These are phyloP conservation scores for Starmera dryadoides DNA, from an alignment of 805 yeast species.

Conservation along the genomic window DNA sequence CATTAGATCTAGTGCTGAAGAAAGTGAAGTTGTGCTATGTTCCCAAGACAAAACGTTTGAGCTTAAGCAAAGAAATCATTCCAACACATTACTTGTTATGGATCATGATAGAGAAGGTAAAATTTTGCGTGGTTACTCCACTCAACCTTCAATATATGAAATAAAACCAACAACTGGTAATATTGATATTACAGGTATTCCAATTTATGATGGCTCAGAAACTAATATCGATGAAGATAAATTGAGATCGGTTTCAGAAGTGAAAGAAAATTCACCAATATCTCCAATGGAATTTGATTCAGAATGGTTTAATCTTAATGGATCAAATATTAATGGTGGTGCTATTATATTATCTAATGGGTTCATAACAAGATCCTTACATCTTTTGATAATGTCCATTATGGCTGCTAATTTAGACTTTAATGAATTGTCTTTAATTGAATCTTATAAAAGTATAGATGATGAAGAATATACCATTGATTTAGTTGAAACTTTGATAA, in stretches of 20 bases:
- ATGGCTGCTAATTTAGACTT: slow-evolving; percentile 27
- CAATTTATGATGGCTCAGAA: slow-evolving; percentile 29
- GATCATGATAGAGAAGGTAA: slow-evolving; percentile 18
- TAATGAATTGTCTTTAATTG: slow-evolving; percentile 22
- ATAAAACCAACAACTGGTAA: slow-evolving; percentile 24
- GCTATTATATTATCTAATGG: slow-evolving; percentile 29
- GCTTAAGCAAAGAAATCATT: slow-evolving; percentile 75
- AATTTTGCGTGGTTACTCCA: slow-evolving; percentile 25
- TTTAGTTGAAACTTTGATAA: slow-evolving; percentile 43
- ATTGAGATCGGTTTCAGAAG: slow-evolving; percentile 17
- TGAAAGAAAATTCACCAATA: slow-evolving; percentile 40
- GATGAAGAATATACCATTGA: slow-evolving; percentile 30
- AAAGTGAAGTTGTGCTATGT: slow-evolving; percentile 51
- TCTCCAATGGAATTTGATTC: slow-evolving; percentile 45
- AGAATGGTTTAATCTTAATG: slow-evolving; percentile 48
- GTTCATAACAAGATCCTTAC: slow-evolving; percentile 26
- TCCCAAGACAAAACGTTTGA: slow-evolving; percentile 52
- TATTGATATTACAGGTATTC: slow-evolving; percentile 24
- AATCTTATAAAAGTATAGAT: slow-evolving; percentile 21
- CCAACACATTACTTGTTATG: slow-evolving; percentile 68
- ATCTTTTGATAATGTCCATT: slow-evolving; percentile 29
- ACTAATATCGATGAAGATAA: slow-evolving; percentile 4
- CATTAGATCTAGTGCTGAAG: slow-evolving; percentile 23
- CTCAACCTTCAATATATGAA: slow-evolving; percentile 31
- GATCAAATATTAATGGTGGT: slow-evolving; percentile 43